A percentile compares a stretch with the other conserved stretches of the same genome.
These are phyloP conservation scores for Didymella segeticola DNA, from an alignment of 2,329 filamentous ascomycete species.

Conservation along the genomic window DNA sequence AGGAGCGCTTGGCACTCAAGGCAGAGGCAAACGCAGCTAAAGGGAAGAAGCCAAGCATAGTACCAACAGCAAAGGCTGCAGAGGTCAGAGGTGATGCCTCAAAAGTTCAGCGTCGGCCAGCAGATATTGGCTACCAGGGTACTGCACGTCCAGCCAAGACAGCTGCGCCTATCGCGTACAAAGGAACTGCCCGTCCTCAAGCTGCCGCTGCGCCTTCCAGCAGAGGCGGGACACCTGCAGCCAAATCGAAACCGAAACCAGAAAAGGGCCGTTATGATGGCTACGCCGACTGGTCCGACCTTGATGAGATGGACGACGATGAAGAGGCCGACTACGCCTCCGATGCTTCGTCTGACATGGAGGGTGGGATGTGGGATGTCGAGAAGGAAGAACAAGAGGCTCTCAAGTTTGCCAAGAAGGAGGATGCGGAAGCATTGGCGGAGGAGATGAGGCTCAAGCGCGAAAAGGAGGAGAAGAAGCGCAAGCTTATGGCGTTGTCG, in stretches of 20 bases:
- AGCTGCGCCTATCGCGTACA: conserved; percentile 44
- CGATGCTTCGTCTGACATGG: conserved; percentile 77
- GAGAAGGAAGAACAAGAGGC: conserved; percentile 73
- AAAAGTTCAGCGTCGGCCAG: conserved; percentile 48
- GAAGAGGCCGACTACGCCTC: conserved; percentile 70
- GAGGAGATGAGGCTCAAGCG: conserved; percentile 56
- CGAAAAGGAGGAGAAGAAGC: conserved; percentile 47
- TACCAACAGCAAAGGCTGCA: conserved; percentile 14
- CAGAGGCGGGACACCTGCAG: conserved; percentile 33
- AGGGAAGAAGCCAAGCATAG: conserved; percentile 41
- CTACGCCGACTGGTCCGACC: conserved; percentile 50
- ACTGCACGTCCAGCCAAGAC: conserved; percentile 54
- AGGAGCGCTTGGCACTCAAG: conserved; percentile 57
- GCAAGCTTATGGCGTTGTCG: conserved; percentile 38
- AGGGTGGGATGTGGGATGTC: conserved; percentile 76
- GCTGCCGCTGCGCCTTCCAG: conserved; percentile 31
- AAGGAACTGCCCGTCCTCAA: conserved; percentile 46
- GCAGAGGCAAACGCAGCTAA: conserved; percentile 53
- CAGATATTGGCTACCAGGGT: conserved; percentile 55
- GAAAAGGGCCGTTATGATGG: conserved; percentile 45
- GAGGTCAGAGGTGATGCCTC: conserved; percentile 34
- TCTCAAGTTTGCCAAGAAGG: conserved; percentile 66
- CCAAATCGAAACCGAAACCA: conserved; percentile 39
- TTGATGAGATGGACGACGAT: conserved; percentile 54
- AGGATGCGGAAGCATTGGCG: conserved; percentile 70